A percentile compares a stretch with the other conserved stretches of the same genome.
Evolutionary conservation across 2,329 filamentous ascomycete species (phyloP).

Genomic region (Mariannaea sp.): DNA sequence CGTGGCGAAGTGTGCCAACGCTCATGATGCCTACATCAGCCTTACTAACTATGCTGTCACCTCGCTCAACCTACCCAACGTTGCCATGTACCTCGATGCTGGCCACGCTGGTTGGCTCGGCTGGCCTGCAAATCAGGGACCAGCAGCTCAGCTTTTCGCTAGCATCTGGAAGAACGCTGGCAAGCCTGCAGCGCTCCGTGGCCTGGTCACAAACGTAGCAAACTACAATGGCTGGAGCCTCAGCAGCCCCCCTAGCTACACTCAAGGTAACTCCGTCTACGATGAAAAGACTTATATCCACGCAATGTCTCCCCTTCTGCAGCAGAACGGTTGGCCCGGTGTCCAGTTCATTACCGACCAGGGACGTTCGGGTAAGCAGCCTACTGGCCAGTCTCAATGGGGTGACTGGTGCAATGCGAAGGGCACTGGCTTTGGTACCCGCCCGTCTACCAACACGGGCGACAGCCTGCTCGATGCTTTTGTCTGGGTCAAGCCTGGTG

Average conservation of each 20-base stretch:
- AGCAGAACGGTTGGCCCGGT: constrained; percentile 48
- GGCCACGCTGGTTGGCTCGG: constrained; percentile 64
- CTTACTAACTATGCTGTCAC: constrained; percentile 57
- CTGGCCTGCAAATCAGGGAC: constrained; percentile 58
- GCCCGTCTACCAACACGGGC: constrained; percentile 66
- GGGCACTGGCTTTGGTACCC: constrained; percentile 66
- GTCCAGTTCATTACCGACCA: constrained; percentile 56
- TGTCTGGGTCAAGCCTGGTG: constrained; percentile 73
- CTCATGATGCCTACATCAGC: constrained; percentile 54
- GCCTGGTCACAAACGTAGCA: constrained; percentile 62
- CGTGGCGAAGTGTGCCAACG: constrained; percentile 54
- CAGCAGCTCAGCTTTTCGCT: constrained; percentile 53
- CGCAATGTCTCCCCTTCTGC: constrained; percentile 68
- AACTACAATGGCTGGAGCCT: constrained; percentile 60
- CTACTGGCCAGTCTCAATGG: constrained; percentile 64
- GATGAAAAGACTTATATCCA: constrained; percentile 62
- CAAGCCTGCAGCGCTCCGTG: constrained; percentile 55
- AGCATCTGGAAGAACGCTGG: constrained; percentile 56
- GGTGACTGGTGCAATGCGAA: constrained; percentile 72
- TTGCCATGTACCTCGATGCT: constrained; percentile 62
- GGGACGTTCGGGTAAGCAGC: constrained; percentile 62
- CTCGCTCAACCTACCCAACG: constrained; percentile 58
- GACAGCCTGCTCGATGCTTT: constrained; percentile 65
- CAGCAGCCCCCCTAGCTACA: constrained; percentile 50
- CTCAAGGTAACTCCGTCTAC: constrained; percentile 53